Evolutionary conservation across 108 stramenopile genomes (phyloP), one percentile per base, ranked within the genome.

Genomic region (Cafeteria roenbergensis): DNA sequence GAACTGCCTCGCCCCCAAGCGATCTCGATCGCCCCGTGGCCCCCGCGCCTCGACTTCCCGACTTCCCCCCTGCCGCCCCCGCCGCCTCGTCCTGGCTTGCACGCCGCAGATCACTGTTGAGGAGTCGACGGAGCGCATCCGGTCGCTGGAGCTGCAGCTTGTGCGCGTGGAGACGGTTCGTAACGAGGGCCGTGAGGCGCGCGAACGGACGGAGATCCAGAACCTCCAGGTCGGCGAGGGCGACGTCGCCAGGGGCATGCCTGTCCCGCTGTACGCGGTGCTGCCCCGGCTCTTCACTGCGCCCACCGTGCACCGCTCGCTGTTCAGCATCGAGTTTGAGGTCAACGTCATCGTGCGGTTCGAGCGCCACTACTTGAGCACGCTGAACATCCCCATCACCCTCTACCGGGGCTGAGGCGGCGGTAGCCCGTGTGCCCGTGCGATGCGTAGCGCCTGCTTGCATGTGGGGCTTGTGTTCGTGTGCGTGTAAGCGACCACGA

Each of bases 201-300:
- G 58, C 57, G 80, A 81, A 62, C 73, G 78, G 1, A 79, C 80
- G 6, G 80, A 81, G 65, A 67, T 81, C 35, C 78, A 79, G 53
- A 77, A 59, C 59, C 63, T 77, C 22, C 80, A 81, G 61, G 71
- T 81, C 26, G 80, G 68, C 1, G 62, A 68, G 2, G 80, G 80
- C 20, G 76, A 81, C 60, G 72, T 77, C 37, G 65, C 66, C 27
- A 56, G 76, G 25, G 65, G 64, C 28, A 20, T 81, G 64, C 54
- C 37, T 4, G 70, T 81, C 31, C 80, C 80, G 8, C 69, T 81
- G 55, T 75, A 79, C 66, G 77, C 79, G 78, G 63, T 78, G 20
- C 61, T 81, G 26, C 80, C 80, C 14, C 72, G 78, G 3, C 54
- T 79, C 14, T 79, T 77, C 65, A 67, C 78, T 0, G 79, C 78